Evolutionary conservation across 768 basidiomycete genomes (phyloP).

Genomic region (Boletales sp.): DNA sequence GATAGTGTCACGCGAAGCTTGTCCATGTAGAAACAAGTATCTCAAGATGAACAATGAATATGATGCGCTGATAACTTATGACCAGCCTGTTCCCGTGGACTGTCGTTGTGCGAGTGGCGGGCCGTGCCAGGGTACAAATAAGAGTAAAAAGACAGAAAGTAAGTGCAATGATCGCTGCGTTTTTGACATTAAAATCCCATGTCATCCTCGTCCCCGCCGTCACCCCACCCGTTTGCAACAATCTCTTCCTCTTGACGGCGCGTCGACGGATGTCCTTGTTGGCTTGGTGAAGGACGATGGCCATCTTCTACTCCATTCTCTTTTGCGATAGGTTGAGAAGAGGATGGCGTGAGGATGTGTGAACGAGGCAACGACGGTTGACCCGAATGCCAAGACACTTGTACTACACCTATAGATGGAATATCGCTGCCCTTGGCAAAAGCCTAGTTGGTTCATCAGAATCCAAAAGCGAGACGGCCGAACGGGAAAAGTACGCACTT

Average conservation of each 20-base stretch:
- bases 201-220: conserved; percentile 61
- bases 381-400: conserved; percentile 62
- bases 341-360: conserved; percentile 15
- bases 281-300: conserved; percentile 17
- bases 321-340: conserved; percentile 20
- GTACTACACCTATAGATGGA: conserved; percentile 60
- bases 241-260: conserved; percentile 56
- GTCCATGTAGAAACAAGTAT: not conserved
- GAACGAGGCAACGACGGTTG: conserved; percentile 21
- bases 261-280: conserved; percentile 25
- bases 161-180: not conserved
- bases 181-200: conserved; percentile 56
- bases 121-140: conserved; percentile 5
- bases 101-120: conserved; percentile 11
- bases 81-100: conserved; percentile 9
- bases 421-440: conserved; percentile 69
- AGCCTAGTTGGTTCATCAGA: conserved; percentile 43
- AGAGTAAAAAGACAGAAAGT: not conserved
- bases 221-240: conserved; percentile 68
- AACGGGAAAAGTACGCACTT: conserved; percentile 42
- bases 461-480: not conserved
- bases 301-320: conserved; percentile 23
- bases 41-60: not conserved
- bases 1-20: not conserved
- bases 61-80: conserved; percentile 5